Evolutionary conservation across 495 filamentous ascomycete species (phyloP).

Genomic region (Trichoderma erinaceum): DNA sequence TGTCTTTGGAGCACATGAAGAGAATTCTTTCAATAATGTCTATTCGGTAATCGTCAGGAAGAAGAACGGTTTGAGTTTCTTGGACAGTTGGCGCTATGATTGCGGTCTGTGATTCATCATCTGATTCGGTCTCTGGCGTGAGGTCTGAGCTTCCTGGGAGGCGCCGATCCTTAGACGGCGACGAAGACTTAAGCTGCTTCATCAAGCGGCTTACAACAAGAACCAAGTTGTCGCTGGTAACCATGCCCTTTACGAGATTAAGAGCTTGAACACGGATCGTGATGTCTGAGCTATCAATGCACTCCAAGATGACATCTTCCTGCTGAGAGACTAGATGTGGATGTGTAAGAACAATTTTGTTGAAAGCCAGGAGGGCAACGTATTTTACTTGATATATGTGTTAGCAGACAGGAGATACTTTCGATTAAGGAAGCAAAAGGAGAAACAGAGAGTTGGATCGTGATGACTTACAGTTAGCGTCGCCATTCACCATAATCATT

Average conservation of each 20-base stretch:
- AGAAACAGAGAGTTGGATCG: not conserved
- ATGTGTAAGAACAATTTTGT: slow-evolving; percentile 84
- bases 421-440: not conserved
- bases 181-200: slow-evolving; percentile 64
- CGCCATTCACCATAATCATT: slow-evolving; percentile 88
- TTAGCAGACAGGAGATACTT: slow-evolving; percentile 11
- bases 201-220: slow-evolving; percentile 82
- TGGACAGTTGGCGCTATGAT: slow-evolving; percentile 31
- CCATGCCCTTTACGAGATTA: slow-evolving; percentile 86
- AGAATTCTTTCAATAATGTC: slow-evolving; percentile 75
- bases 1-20: slow-evolving; percentile 85
- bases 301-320: slow-evolving; percentile 91
- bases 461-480: slow-evolving; percentile 73
- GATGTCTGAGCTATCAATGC: slow-evolving; percentile 90
- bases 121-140: slow-evolving; percentile 46
- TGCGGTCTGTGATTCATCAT: slow-evolving; percentile 51
- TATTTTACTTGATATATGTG: slow-evolving; percentile 68
- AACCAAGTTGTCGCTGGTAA: slow-evolving; percentile 73
- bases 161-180: slow-evolving; percentile 27
- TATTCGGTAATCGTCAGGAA: slow-evolving; percentile 77
- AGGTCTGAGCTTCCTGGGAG: slow-evolving; percentile 27
- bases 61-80: slow-evolving; percentile 33
- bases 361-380: slow-evolving; percentile 90
- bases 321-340: slow-evolving; percentile 81
- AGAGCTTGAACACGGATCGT: slow-evolving; percentile 93